These are phyloP conservation scores for Parasitella parasitica DNA, from an alignment of 371 early-diverging fungal genomes.

Conservation along the genomic window DNA sequence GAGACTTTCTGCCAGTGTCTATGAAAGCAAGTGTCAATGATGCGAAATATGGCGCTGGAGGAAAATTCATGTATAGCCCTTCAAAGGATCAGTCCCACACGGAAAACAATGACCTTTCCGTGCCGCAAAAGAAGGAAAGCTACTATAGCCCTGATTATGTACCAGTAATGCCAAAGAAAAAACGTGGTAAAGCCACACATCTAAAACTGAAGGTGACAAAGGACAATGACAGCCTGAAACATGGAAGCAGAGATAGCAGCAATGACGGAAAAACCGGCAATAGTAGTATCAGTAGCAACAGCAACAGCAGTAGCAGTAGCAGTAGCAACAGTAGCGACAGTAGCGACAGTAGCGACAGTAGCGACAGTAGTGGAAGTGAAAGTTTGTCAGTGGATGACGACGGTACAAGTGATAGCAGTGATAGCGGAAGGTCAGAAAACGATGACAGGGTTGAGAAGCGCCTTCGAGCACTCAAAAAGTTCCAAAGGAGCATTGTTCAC, in stretches of 20 bases:
- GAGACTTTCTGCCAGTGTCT: conserved; percentile 34
- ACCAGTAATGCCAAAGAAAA: not conserved
- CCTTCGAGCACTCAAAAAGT: not conserved
- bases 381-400: not conserved
- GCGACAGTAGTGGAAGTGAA: not conserved
- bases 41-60: conserved; percentile 41
- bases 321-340: not conserved
- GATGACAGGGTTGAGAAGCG: not conserved
- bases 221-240: not conserved
- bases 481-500: not conserved
- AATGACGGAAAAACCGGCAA: not conserved
- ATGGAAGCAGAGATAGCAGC: not conserved
- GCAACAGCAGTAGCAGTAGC: not conserved
- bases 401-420: not conserved
- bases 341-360: not conserved
- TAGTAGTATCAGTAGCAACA: not conserved
- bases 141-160: conserved; percentile 7
- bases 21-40: conserved; percentile 30
- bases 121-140: not conserved
- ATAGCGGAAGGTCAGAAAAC: not conserved
- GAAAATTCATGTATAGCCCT: conserved; percentile 37
- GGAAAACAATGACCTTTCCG: not conserved
- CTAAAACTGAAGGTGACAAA: not conserved
- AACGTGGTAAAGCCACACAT: not conserved
- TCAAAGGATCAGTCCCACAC: not conserved